Evolutionary conservation across 1,284 basidiomycete genomes (phyloP).

Genomic region (Phellopilus nigrolimitatus): DNA sequence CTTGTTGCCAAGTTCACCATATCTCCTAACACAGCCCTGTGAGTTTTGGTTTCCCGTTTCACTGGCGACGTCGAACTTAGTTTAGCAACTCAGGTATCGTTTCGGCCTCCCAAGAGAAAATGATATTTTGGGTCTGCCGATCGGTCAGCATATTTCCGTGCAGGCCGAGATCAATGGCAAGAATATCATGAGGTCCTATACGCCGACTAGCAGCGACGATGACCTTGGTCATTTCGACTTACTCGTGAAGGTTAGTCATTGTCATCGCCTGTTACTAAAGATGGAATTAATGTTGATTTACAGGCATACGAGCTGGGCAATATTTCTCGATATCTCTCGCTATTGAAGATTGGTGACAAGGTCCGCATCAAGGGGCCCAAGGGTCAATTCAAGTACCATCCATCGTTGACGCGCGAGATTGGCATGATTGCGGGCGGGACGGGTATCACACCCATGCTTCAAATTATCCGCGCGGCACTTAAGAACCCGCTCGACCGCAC

Average conservation of each 20-base stretch:
- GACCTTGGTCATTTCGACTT: constrained; percentile 93
- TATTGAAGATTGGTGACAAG: constrained; percentile 80
- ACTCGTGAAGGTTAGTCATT: constrained; percentile 78
- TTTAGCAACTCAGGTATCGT: constrained; percentile 65
- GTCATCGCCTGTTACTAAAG: not conserved
- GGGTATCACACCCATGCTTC: constrained; percentile 97
- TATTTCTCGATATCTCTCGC: constrained; percentile 81
- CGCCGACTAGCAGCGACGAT: constrained; percentile 90
- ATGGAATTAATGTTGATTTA: constrained; percentile 15
- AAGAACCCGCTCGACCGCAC: constrained; percentile 86
- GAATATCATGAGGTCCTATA: constrained; percentile 88
- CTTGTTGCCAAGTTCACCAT: constrained; percentile 79
- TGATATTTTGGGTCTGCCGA: constrained; percentile 86
- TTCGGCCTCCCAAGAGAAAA: constrained; percentile 74
- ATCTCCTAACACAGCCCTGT: constrained; percentile 96
- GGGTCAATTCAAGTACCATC: constrained; percentile 83
- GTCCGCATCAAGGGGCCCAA: constrained; percentile 93
- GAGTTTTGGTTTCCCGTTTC: constrained; percentile 28
- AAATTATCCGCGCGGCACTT: constrained; percentile 88
- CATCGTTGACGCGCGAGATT: constrained; percentile 67
- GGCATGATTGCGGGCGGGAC: constrained; percentile 97
- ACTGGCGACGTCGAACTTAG: not conserved
- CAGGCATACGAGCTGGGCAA: constrained; percentile 96
- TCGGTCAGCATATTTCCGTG: constrained; percentile 95
- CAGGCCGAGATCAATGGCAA: constrained; percentile 91